Conservation (phyloP, 768 basidiomycete genomes). For the Asterophora lycoperdoides region DNA sequence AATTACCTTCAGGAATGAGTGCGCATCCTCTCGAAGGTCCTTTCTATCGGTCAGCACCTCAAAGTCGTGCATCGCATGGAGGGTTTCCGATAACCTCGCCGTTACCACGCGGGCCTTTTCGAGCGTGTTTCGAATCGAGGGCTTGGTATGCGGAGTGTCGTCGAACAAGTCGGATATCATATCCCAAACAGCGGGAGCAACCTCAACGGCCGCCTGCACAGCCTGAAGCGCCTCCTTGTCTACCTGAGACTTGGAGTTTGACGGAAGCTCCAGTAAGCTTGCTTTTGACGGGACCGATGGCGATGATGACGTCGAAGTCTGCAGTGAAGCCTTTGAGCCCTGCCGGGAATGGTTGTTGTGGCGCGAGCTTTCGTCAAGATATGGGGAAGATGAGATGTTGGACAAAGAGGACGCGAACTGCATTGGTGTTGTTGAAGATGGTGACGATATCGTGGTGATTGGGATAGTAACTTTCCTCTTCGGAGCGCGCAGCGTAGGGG, state of each 20-base stretch:
- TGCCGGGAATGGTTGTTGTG: slow-evolving; percentile 31
- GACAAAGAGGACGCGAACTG: slow-evolving; percentile 29
- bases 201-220: slow-evolving; percentile 72
- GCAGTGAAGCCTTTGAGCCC: slow-evolving; percentile 38
- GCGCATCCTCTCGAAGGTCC: slow-evolving; percentile 71
- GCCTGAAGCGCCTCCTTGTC: slow-evolving; percentile 78
- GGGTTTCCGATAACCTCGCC: slow-evolving; percentile 52
- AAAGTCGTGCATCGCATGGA: slow-evolving; percentile 55
- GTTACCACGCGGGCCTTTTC: slow-evolving; percentile 64
- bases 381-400: slow-evolving; percentile 6
- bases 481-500: slow-evolving; percentile 44
- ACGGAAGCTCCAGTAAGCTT: slow-evolving; percentile 43
- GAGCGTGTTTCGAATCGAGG: slow-evolving; percentile 50
- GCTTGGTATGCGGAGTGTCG: slow-evolving; percentile 36
- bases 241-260: slow-evolving; percentile 57
- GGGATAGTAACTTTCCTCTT: slow-evolving; percentile 45
- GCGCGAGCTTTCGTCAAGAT: slow-evolving; percentile 16
- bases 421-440: slow-evolving; percentile 35
- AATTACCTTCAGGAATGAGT: slow-evolving; percentile 75
- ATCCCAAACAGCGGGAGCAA: slow-evolving; percentile 79
- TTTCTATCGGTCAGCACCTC: slow-evolving; percentile 52
- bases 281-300: slow-evolving; percentile 36
- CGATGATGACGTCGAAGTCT: slow-evolving; percentile 31
- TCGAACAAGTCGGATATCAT: slow-evolving; percentile 68
- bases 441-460: slow-evolving; percentile 23